Percentiles rank a stretch among this genome's conserved stretches.
These are phyloP conservation scores for Grosmannia huntii DNA, from an alignment of 2,329 filamentous ascomycete genomes.

Conservation along the genomic window DNA sequence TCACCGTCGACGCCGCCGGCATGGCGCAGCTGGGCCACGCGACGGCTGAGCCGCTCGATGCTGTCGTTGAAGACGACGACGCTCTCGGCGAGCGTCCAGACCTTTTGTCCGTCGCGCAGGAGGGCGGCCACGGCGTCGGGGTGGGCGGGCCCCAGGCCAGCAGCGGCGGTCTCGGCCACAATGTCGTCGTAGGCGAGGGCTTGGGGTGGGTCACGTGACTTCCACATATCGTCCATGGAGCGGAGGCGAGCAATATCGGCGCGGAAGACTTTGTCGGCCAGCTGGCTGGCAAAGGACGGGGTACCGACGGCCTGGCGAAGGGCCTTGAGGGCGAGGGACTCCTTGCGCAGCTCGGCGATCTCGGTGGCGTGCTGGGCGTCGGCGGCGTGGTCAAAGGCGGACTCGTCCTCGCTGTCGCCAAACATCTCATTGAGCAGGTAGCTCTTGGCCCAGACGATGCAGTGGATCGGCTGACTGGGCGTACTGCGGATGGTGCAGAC, in stretches of 20 bases:
- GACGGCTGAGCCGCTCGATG: slow-evolving; percentile 60
- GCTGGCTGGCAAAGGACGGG: slow-evolving; percentile 58
- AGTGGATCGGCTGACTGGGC: slow-evolving; percentile 91
- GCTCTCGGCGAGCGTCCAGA: slow-evolving; percentile 77
- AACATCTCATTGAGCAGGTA: slow-evolving; percentile 94
- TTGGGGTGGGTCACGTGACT: slow-evolving; percentile 60
- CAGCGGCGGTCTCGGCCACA: slow-evolving; percentile 30
- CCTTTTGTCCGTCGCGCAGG: slow-evolving; percentile 54
- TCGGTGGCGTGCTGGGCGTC: slow-evolving; percentile 75
- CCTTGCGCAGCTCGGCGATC: slow-evolving; percentile 74
- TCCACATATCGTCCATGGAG: slow-evolving; percentile 96
- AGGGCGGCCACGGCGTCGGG: slow-evolving; percentile 31
- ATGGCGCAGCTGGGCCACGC: slow-evolving; percentile 47
- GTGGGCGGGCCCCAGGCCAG: slow-evolving; percentile 17
- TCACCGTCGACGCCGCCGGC: slow-evolving; percentile 24
- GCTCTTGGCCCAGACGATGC: slow-evolving; percentile 97
- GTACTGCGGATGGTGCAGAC: slow-evolving; percentile 97
- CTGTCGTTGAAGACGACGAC: slow-evolving; percentile 79
- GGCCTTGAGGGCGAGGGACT: slow-evolving; percentile 69
- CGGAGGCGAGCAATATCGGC: slow-evolving; percentile 70
- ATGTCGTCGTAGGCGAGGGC: slow-evolving; percentile 57
- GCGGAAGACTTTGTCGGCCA: slow-evolving; percentile 90
- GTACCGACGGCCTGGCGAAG: slow-evolving; percentile 75
- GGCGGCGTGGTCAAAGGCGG: slow-evolving; percentile 65
- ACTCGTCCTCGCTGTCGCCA: slow-evolving; percentile 77